Evolutionary conservation across 768 basidiomycete genomes (phyloP).

Genomic region (Holtermanniella nyarrowii): DNA sequence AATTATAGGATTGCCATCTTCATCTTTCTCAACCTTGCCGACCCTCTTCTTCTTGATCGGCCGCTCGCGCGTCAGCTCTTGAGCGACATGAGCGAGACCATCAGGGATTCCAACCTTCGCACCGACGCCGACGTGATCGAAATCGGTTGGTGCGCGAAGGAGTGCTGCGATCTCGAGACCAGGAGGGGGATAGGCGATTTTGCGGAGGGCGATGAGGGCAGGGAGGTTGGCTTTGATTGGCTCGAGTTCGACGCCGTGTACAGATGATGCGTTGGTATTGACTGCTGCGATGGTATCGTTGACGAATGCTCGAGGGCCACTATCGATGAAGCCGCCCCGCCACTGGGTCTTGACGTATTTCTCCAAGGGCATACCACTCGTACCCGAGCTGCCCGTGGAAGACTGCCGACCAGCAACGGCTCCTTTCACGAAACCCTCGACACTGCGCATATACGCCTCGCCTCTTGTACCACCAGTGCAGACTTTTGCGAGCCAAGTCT

Average conservation of each 20-base stretch:
- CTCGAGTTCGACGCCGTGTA: background rate
- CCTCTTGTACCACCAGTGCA: constrained; percentile 19
- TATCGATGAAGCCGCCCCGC: background rate
- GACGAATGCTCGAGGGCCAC: background rate
- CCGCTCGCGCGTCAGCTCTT: constrained; percentile 4
- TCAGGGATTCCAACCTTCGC: constrained; percentile 11
- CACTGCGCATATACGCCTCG: constrained; percentile 31
- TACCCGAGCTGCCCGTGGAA: background rate
- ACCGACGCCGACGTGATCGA: constrained; percentile 15
- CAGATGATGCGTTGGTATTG: background rate
- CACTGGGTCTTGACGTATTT: constrained; percentile 13
- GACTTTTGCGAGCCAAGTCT: constrained; percentile 22
- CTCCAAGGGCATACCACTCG: constrained; percentile 8
- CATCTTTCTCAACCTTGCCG: background rate
- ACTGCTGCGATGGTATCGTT: background rate
- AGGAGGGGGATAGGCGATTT: background rate
- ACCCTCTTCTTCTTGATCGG: background rate
- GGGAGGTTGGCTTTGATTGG: background rate
- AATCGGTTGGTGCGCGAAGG: constrained; percentile 17
- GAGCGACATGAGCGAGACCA: constrained; percentile 9
- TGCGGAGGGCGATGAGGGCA: background rate
- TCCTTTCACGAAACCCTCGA: constrained; percentile 28
- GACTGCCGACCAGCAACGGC: constrained; percentile 16
- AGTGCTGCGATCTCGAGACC: constrained; percentile 22
- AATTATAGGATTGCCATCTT: background rate